These are phyloP conservation scores for Oenanthe sinensis DNA, from an alignment of 129 eudicot species.

Conservation along the genomic window DNA sequence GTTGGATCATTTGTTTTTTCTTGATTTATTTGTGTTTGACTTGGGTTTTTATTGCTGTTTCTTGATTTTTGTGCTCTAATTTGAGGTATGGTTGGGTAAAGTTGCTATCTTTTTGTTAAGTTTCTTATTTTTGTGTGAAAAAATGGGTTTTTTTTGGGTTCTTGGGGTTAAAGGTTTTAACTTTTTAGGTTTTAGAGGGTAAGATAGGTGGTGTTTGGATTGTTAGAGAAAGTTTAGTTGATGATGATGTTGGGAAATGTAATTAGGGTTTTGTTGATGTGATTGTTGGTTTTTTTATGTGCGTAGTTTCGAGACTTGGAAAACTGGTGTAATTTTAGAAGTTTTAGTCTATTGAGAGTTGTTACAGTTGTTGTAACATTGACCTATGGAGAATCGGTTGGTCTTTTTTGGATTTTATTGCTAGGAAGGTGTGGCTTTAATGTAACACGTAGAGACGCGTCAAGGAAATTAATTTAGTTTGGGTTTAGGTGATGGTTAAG, in stretches of 20 bases:
- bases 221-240: neutral
- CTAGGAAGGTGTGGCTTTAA: neutral
- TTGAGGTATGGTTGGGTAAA: neutral
- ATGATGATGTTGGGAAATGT: neutral
- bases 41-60: neutral
- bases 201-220: neutral
- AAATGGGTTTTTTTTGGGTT: neutral
- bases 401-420: neutral
- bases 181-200: neutral
- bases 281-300: neutral
- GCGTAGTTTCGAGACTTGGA: neutral
- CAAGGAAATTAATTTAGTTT: neutral
- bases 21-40: neutral
- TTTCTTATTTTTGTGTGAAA: neutral
- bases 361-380: neutral
- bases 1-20: neutral
- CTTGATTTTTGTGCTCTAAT: neutral
- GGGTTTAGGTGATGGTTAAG: neutral
- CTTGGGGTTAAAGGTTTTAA: neutral
- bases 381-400: neutral
- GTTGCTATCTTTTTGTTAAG: neutral
- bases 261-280: neutral
- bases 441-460: neutral
- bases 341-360: neutral
- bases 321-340: neutral